Evolutionary conservation across 805 yeast species (phyloP).

Genomic region (Kluyveromyces lactis): DNA sequence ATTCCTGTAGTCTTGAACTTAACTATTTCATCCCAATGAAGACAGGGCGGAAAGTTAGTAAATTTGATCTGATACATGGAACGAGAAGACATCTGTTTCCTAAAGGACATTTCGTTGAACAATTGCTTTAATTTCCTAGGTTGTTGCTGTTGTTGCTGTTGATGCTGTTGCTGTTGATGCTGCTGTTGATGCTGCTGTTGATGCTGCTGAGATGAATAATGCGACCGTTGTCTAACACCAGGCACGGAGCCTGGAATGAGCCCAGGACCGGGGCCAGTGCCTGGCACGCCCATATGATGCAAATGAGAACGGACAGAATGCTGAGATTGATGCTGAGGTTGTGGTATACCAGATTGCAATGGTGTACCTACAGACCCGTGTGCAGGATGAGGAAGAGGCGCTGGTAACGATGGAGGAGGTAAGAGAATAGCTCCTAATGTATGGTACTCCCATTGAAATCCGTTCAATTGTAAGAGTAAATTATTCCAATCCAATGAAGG

Average conservation of each 20-base stretch:
- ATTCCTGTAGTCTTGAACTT: slow-evolving; percentile 2
- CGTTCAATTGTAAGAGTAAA: slow-evolving; percentile 21
- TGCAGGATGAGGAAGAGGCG: not conserved
- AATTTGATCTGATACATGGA: slow-evolving; percentile 27
- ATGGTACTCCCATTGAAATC: slow-evolving; percentile 27
- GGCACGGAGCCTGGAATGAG: not conserved
- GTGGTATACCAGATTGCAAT: not conserved
- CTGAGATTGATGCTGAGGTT: not conserved
- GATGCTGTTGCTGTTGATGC: slow-evolving; percentile 4
- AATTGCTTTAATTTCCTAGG: slow-evolving; percentile 22
- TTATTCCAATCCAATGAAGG: slow-evolving; percentile 16
- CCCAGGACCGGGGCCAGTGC: slow-evolving; percentile 3
- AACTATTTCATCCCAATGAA: slow-evolving; percentile 17
- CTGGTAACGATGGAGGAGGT: slow-evolving; percentile 10
- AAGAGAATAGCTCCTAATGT: slow-evolving; percentile 22
- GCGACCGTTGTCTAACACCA: slow-evolving; percentile 1
- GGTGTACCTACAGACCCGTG: not conserved
- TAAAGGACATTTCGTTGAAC: slow-evolving; percentile 26
- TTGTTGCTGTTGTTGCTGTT: slow-evolving; percentile 7
- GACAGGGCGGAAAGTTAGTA: slow-evolving; percentile 27
- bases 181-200: not conserved
- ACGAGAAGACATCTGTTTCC: slow-evolving; percentile 29
- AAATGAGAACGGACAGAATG: not conserved
- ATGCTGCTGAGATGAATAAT: slow-evolving; percentile 3
- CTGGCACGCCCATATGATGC: slow-evolving; percentile 1